These are phyloP conservation scores for Teunomyces tritomae DNA, from an alignment of 805 yeast genomes.

Conservation along the genomic window DNA sequence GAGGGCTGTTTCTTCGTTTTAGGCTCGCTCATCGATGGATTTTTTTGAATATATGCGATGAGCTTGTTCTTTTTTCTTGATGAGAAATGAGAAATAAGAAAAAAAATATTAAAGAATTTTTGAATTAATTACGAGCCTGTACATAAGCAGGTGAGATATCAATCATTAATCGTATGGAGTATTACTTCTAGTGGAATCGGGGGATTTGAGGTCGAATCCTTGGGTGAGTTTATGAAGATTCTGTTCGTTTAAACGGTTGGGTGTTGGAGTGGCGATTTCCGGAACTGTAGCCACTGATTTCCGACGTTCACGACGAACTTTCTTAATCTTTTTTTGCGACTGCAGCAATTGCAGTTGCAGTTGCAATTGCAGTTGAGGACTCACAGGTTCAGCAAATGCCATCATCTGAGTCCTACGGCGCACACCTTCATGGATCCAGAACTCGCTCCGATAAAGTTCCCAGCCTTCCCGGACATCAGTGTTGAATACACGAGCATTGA, in stretches of 20 bases:
- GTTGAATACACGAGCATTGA: slow-evolving; percentile 78
- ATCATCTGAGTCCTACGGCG: slow-evolving; percentile 46
- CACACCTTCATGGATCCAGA: slow-evolving; percentile 83
- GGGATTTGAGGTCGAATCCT: slow-evolving; percentile 1
- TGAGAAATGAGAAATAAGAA: neutral
- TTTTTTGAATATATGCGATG: slow-evolving; percentile 1
- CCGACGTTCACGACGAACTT: neutral
- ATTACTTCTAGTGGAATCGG: neutral
- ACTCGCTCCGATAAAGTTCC: slow-evolving; percentile 91
- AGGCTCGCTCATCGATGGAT: neutral
- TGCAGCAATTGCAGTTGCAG: slow-evolving; percentile 31
- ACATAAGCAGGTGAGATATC: neutral
- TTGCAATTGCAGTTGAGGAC: slow-evolving; percentile 20
- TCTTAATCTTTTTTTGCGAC: slow-evolving; percentile 24
- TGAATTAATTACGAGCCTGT: neutral
- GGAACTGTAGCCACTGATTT: neutral
- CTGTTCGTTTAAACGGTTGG: slow-evolving; percentile 18
- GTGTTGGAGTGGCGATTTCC: slow-evolving; percentile 4
- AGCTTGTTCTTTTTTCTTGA: neutral
- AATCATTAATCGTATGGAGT: neutral
- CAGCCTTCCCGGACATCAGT: slow-evolving; percentile 88
- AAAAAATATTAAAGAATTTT: neutral
- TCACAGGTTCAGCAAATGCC: slow-evolving; percentile 20
- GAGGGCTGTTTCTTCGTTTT: slow-evolving; percentile 64
- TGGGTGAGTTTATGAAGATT: slow-evolving; percentile 14